Percentiles rank a stretch among this genome's conserved stretches.
Conservation (phyloP, 371 early-diverging fungal species). For the Thermomucor indicae-seudaticae region DNA sequence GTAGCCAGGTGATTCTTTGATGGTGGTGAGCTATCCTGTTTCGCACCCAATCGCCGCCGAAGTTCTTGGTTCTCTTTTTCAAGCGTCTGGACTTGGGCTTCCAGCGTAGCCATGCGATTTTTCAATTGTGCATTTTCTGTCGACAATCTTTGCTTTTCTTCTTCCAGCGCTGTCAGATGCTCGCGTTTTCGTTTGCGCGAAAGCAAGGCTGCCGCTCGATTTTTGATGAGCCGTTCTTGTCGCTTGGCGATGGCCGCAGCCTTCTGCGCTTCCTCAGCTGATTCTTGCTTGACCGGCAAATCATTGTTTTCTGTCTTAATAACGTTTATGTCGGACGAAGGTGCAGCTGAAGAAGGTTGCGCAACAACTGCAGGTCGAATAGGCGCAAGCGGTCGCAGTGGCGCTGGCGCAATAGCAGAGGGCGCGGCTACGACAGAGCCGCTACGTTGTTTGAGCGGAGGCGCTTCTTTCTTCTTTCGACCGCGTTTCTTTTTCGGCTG, state of each 20-base stretch:
- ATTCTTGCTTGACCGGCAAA: constrained; percentile 1
- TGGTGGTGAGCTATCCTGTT: constrained; percentile 4
- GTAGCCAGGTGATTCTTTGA: neutral
- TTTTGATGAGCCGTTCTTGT: constrained; percentile 86
- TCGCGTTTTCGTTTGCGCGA: constrained; percentile 89
- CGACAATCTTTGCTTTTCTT: constrained; percentile 56
- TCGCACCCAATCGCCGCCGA: constrained; percentile 25
- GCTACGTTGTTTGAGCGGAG: too few relatives aligned
- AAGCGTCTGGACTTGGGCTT: constrained; percentile 36
- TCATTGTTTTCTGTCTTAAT: neutral
- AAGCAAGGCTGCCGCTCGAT: constrained; percentile 85
- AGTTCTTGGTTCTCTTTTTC: constrained; percentile 36
- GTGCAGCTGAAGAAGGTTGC: neutral
- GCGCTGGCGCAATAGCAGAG: constrained; percentile 30
- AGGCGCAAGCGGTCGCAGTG: constrained; percentile 10
- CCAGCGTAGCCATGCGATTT: constrained; percentile 55
- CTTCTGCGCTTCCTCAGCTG: constrained; percentile 20
- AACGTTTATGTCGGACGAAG: neutral
- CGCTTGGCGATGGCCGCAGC: constrained; percentile 57
- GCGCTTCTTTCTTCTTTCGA: constrained; percentile 33
- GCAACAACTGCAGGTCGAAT: constrained; percentile 9
- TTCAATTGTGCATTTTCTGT: constrained; percentile 59
- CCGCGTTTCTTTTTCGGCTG: constrained; percentile 42
- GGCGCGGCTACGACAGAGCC: too few relatives aligned
- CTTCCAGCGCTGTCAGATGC: constrained; percentile 74